A percentile compares a stretch with the other conserved stretches of the same genome.
These are phyloP conservation scores for Aureobasidium sp. DNA, from an alignment of 2,329 filamentous ascomycete genomes.

Conservation along the genomic window DNA sequence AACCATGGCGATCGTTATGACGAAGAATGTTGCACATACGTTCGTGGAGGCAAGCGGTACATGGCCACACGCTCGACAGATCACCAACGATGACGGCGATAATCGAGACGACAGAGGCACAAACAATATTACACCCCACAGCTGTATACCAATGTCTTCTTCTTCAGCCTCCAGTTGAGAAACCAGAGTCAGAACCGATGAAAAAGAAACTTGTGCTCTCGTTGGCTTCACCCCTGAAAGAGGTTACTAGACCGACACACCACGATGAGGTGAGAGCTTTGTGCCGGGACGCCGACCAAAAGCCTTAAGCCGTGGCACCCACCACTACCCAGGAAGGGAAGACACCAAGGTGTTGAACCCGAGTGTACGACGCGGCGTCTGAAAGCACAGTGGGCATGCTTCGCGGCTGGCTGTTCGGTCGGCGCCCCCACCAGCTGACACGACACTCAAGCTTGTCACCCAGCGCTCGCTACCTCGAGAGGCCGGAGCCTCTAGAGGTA, in stretches of 20 bases:
- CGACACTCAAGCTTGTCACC: neutral
- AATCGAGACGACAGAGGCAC: too few species aligned
- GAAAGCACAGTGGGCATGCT: neutral
- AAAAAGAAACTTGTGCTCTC: neutral
- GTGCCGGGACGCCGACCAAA: neutral
- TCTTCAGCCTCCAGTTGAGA: neutral
- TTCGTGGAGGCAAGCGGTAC: neutral
- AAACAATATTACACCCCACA: neutral
- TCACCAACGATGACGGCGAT: neutral
- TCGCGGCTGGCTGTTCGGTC: neutral
- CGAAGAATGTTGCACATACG: neutral
- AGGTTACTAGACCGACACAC: conserved; percentile 3
- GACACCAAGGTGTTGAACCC: neutral
- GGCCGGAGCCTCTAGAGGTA: too few species aligned
- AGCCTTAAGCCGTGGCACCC: neutral
- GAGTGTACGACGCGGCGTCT: neutral
- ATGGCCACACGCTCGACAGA: neutral
- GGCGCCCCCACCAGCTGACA: neutral
- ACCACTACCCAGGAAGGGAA: neutral
- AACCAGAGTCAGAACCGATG: neutral
- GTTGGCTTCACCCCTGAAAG: conserved; percentile 1
- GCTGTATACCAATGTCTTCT: neutral
- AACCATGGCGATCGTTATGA: neutral
- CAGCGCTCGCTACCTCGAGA: neutral
- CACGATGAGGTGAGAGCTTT: conserved; percentile 6